phyloP scores from a whole-genome alignment of 2,329 filamentous ascomycete species.

The Aureobasidium sp. region DNA sequence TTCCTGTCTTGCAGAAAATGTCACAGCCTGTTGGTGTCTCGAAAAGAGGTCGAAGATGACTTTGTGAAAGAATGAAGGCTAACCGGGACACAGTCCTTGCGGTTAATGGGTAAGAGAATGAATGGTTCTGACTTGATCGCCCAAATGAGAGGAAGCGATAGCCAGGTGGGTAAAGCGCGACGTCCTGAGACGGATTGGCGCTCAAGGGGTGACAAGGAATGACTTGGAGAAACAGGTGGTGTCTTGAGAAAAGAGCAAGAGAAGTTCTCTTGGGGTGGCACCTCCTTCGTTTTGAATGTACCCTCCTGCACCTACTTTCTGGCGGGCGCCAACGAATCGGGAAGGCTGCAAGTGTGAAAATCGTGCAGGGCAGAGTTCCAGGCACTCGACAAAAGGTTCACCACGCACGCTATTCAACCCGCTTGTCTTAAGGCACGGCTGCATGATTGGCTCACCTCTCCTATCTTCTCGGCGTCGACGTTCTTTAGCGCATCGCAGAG shows the following conservation, averaged over 20 bases:
- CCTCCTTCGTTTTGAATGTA: slow-evolving; percentile 9
- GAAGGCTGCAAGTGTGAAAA: slow-evolving; percentile 12
- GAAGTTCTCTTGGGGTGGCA: slow-evolving; percentile 9
- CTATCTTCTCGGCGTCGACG: slow-evolving; percentile 7
- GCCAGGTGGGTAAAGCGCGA: neutral
- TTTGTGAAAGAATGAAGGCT: slow-evolving; percentile 10
- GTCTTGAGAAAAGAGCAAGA: slow-evolving; percentile 5
- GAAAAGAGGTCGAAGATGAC: neutral
- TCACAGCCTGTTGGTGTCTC: slow-evolving; percentile 4
- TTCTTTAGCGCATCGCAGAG: slow-evolving; percentile 1
- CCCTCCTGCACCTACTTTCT: neutral
- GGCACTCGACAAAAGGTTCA: slow-evolving; percentile 6
- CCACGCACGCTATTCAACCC: neutral
- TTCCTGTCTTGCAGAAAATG: slow-evolving; percentile 11
- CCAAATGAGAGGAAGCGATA: slow-evolving; percentile 14
- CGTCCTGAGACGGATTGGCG: slow-evolving; percentile 14
- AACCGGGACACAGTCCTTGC: slow-evolving; percentile 15
- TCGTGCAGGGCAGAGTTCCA: slow-evolving; percentile 12
- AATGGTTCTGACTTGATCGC: slow-evolving; percentile 9
- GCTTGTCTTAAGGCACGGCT: neutral
- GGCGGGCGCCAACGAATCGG: slow-evolving; percentile 10
- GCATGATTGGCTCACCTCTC: slow-evolving; percentile 2
- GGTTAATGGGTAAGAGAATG: slow-evolving; percentile 10
- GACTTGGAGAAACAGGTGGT: slow-evolving; percentile 11
- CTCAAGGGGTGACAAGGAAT: slow-evolving; percentile 8